Conservation (phyloP, 129 eudicot species). For the Cynara cardunculus region DNA sequence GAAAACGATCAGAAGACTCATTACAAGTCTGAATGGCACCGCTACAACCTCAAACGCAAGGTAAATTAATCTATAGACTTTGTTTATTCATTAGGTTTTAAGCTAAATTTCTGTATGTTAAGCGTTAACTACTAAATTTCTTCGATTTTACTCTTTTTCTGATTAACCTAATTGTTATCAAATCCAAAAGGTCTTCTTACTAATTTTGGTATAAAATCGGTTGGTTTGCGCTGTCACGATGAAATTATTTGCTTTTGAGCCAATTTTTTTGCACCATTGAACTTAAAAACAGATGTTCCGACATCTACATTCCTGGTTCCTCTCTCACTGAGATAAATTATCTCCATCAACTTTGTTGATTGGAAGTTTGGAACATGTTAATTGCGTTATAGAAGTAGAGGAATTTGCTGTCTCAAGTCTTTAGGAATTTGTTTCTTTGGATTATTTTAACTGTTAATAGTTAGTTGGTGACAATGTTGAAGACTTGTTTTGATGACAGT, state of each 20-base stretch:
- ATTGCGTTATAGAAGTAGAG: neutral
- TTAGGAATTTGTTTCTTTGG: neutral
- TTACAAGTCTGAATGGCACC: slow-evolving; percentile 97
- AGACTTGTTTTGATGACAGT: neutral
- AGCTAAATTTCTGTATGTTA: neutral
- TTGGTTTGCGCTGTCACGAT: neutral
- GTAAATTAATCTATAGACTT: neutral
- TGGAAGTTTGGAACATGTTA: neutral
- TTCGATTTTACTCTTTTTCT: neutral
- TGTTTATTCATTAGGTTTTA: neutral
- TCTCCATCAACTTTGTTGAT: neutral
- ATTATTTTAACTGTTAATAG: neutral
- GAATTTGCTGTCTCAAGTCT: too few relatives aligned
- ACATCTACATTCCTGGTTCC: neutral
- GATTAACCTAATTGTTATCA: neutral
- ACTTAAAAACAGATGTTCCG: too few relatives aligned
- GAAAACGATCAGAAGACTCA: slow-evolving; percentile 63
- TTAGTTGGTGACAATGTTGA: neutral
- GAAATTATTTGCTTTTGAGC: neutral
- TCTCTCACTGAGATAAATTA: neutral
- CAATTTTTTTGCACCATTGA: too few relatives aligned
- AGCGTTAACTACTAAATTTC: neutral
- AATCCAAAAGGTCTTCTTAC: too few relatives aligned
- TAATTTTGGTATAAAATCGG: neutral
- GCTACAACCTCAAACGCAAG: slow-evolving; percentile 98